Evolutionary conservation across 345 rosid species (phyloP), one percentile per base, ranked within the genome.

Genomic region (Pistacia atlantica): DNA sequence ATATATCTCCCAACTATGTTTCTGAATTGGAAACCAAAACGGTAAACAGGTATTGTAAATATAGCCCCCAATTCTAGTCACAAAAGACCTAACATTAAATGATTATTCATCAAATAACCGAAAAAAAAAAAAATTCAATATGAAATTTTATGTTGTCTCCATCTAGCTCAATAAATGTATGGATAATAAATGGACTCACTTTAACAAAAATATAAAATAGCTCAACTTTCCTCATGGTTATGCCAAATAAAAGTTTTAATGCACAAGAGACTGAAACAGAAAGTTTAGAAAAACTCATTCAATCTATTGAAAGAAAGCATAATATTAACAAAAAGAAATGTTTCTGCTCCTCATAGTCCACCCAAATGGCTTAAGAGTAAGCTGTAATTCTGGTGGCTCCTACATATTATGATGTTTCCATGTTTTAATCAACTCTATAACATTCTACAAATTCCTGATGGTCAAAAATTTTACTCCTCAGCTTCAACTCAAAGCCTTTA

Each of bases 11-110:
- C 33, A 57, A 77, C 57, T 66, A 81, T 69, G 77, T 80, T 81
- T 75, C 89, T 86, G 84, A 73, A 76, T 69, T 78, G 76, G 73
- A 76, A 83, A 75, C 64, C 67, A 79, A 61, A 75, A 63, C 66
- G 74, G 65, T 52, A 65, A 52, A 59, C 33, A 31, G 61, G 70
- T 72, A 84, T 74, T 68, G 74, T 33, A 61, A 4, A 31, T 25
- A 56, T 54, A 60, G 42, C 12, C 48, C 56, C 22, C 17, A 60
- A 11, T 5, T 69, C 61, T 2, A 59, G 13, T 56, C 65, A 67
- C 6, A 49, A 48, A 17, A 20, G 14, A 8, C 63, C 42, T 55
- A 58, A 46, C 2, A 31, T 14, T 46, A 25, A 54, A 17, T 49
- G 49, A 31, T 42, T 31, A 20, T 33, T 8, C 59, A 49, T 31